phyloP scores from a whole-genome alignment of 2,329 filamentous ascomycete species.

The Madurella mycetomatis region DNA sequence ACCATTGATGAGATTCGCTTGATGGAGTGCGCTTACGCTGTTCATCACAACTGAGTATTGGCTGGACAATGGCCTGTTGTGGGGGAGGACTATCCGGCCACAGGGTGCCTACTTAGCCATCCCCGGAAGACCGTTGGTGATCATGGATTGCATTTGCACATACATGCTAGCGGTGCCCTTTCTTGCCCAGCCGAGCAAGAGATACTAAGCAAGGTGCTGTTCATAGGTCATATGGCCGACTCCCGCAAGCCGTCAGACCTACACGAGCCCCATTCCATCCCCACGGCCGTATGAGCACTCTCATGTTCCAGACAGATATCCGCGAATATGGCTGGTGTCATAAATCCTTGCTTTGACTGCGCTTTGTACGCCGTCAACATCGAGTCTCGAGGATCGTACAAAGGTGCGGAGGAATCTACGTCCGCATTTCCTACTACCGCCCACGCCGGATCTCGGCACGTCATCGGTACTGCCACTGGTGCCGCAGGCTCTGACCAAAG shows the following conservation, averaged over 20 bases:
- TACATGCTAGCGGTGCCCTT: too few relatives aligned
- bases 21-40: too few relatives aligned
- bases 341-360: background rate
- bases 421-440: background rate
- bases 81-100: too few relatives aligned
- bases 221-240: background rate
- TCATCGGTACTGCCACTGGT: slow-evolving; percentile 13
- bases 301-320: slow-evolving; percentile 9
- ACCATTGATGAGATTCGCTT: too few relatives aligned
- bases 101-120: too few relatives aligned
- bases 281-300: slow-evolving; percentile 21
- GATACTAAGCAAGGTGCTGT: background rate
- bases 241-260: background rate
- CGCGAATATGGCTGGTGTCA: too few relatives aligned
- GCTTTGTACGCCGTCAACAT: slow-evolving; percentile 1
- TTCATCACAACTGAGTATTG: too few relatives aligned
- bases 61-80: too few relatives aligned
- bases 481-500: slow-evolving; percentile 8
- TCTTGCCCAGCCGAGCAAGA: too few relatives aligned
- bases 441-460: slow-evolving; percentile 17
- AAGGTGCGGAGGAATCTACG: slow-evolving; percentile 12
- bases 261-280: slow-evolving; percentile 1
- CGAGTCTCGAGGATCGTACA: slow-evolving; percentile 12
- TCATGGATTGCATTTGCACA: too few relatives aligned
- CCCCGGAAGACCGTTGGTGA: too few relatives aligned